Percentiles rank a stretch among this genome's conserved stretches.
These are phyloP conservation scores for Colletotrichum zoysiae DNA, from an alignment of 2,329 filamentous ascomycete species.

Conservation along the genomic window DNA sequence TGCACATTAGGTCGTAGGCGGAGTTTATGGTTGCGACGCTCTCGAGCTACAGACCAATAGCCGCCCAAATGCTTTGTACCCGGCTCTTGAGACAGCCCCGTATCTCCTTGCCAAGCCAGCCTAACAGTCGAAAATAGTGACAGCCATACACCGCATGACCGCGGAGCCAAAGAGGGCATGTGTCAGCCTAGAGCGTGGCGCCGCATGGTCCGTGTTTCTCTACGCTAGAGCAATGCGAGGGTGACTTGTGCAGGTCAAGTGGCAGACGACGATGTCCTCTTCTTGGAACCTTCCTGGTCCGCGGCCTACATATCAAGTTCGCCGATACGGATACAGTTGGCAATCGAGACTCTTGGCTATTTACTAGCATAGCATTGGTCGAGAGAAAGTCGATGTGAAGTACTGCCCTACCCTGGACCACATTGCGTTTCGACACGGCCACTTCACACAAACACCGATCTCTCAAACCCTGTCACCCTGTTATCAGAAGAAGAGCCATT, in stretches of 20 bases:
- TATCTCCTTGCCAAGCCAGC: not conserved
- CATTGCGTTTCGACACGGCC: not conserved
- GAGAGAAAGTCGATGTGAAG: not conserved
- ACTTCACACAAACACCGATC: not conserved
- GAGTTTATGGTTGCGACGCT: not conserved
- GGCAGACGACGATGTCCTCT: not conserved
- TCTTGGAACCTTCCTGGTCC: not conserved
- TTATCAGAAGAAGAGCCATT: not conserved
- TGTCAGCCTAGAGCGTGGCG: not conserved
- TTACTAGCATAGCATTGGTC: not conserved
- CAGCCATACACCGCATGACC: slow-evolving; percentile 1
- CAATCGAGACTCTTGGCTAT: not conserved
- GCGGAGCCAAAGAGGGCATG: not conserved
- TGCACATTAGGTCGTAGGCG: not conserved
- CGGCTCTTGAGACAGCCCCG: slow-evolving; percentile 1
- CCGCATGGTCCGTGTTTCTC: not conserved
- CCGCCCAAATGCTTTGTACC: not conserved
- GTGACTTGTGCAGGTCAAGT: not conserved
- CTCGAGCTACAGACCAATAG: slow-evolving; percentile 6
- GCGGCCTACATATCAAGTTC: not conserved
- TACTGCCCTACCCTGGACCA: not conserved
- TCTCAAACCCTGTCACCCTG: not conserved
- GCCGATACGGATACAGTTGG: not conserved
- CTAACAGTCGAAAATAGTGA: slow-evolving; percentile 5
- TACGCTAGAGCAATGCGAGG: not conserved